phyloP scores from a whole-genome alignment of 2,329 filamentous ascomycete species.

The Beauveria sp. region DNA sequence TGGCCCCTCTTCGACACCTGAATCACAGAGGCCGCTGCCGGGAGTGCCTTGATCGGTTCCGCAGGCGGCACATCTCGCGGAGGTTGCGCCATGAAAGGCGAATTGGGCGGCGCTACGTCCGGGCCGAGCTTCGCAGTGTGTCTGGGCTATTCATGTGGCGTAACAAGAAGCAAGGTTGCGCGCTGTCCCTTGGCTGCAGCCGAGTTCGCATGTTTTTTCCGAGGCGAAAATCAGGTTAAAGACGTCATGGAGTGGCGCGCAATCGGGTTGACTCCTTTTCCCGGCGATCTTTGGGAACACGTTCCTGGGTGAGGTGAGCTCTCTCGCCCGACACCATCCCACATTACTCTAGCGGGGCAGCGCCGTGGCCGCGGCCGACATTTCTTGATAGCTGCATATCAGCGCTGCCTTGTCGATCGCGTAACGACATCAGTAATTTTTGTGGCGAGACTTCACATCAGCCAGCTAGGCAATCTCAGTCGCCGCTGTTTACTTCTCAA shows the following conservation, averaged over 20 bases:
- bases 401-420: background rate
- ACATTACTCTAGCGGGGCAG: constrained; percentile 13
- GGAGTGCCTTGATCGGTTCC: constrained; percentile 63
- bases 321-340: constrained; percentile 3
- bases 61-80: constrained; percentile 54
- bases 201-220: constrained; percentile 23
- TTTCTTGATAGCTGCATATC: constrained; percentile 11
- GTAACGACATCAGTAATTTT: background rate
- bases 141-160: constrained; percentile 11
- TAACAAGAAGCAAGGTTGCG: constrained; percentile 16
- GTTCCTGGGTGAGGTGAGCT: background rate
- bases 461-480: background rate
- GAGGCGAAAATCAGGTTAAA: background rate
- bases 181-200: constrained; percentile 15
- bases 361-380: background rate
- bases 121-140: constrained; percentile 10
- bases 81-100: constrained; percentile 59
- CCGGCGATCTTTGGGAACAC: constrained; percentile 1
- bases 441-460: background rate
- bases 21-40: constrained; percentile 53
- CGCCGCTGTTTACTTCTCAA: background rate
- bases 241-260: constrained; percentile 1
- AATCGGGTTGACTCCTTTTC: constrained; percentile 1
- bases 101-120: constrained; percentile 14
- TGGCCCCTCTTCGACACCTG: constrained; percentile 56